Conservation (phyloP, 1,284 basidiomycete genomes). For the Cryptococcus sp. region DNA sequence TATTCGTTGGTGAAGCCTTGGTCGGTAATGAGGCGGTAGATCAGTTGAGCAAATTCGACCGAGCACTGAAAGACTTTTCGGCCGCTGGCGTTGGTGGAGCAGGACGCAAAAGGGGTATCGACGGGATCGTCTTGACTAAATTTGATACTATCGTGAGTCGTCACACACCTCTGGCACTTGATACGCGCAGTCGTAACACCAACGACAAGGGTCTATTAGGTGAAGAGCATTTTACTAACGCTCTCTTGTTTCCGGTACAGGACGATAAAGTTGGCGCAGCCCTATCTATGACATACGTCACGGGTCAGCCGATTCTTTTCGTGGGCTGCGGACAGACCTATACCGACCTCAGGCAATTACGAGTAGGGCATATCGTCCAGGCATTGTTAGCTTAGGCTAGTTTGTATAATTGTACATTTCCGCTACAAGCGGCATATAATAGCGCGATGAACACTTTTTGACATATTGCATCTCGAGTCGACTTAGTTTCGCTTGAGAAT, state of each 20-base stretch:
- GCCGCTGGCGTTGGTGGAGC: conserved; percentile 54
- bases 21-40: conserved; percentile 97
- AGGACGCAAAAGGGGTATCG: conserved; percentile 69
- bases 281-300: conserved; percentile 95
- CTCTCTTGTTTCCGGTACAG: conserved; percentile 11
- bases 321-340: conserved; percentile 97
- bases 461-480: too few species aligned
- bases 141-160: conserved; percentile 80
- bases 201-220: neutral
- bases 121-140: conserved; percentile 94
- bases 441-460: too few species aligned
- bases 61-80: conserved; percentile 79
- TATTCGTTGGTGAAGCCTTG: conserved; percentile 93
- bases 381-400: conserved; percentile 59
- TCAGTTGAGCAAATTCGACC: conserved; percentile 90
- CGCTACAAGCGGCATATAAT: too few species aligned
- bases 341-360: conserved; percentile 83
- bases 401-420: too few species aligned
- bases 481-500: neutral
- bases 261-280: conserved; percentile 82
- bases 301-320: conserved; percentile 93
- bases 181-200: too few species aligned
- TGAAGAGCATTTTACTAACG: neutral
- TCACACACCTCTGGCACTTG: neutral
- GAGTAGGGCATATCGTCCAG: conserved; percentile 89